Percentiles rank a stretch among this genome's conserved stretches.
These are phyloP conservation scores for Austropuccinia psidii DNA, from an alignment of 1,284 basidiomycete species.

Conservation along the genomic window DNA sequence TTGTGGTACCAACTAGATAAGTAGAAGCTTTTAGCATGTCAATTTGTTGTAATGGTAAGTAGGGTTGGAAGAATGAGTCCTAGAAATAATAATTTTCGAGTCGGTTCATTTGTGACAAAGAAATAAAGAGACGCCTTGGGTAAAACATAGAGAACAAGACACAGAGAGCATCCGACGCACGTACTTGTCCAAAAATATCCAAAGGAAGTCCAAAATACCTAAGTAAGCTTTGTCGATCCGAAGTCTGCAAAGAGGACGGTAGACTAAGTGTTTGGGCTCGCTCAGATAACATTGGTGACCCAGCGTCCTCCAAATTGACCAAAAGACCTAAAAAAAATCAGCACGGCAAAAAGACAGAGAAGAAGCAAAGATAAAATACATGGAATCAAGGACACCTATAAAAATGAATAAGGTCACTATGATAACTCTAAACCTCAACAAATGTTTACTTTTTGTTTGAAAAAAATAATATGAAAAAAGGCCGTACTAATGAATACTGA, in stretches of 20 bases:
- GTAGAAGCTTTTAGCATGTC: conserved; percentile 75
- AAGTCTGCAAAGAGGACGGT: conserved; percentile 74
- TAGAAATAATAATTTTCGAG: conserved; percentile 42
- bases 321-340: conserved; percentile 61
- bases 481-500: conserved; percentile 77
- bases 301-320: conserved; percentile 80
- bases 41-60: conserved; percentile 89
- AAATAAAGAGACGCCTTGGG: background rate
- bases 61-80: conserved; percentile 96
- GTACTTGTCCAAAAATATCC: conserved; percentile 53
- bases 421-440: conserved; percentile 36
- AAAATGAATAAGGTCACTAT: conserved; percentile 44
- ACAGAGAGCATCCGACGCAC: conserved; percentile 1
- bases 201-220: conserved; percentile 84
- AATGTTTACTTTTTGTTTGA: background rate
- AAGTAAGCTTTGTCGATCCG: conserved; percentile 82
- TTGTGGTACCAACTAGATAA: conserved; percentile 83
- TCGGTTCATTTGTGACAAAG: background rate
- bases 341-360: background rate
- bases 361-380: conserved; percentile 51
- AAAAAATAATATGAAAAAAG: no score
- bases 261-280: conserved; percentile 59
- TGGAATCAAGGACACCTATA: conserved; percentile 62
- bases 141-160: background rate
- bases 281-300: conserved; percentile 73